These are phyloP conservation scores for Oryza officinalis DNA, from an alignment of 176 grass and related monocot genomes.

Conservation along the genomic window DNA sequence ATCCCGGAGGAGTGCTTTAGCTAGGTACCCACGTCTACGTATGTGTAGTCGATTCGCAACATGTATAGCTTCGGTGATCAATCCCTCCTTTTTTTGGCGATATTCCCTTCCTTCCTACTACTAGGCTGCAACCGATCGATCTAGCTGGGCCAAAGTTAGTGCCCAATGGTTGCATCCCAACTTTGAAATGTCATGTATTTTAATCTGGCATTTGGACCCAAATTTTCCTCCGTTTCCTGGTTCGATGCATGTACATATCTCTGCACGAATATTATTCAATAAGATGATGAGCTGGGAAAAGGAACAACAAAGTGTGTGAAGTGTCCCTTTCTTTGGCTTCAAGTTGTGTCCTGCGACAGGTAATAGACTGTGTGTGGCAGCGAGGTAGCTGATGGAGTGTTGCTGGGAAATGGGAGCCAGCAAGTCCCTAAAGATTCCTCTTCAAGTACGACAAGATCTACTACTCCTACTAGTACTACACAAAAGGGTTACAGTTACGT, in stretches of 20 bases:
- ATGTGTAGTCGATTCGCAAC: neutral
- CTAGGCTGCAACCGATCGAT: neutral
- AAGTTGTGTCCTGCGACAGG: conserved; percentile 31
- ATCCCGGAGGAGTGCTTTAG: conserved; percentile 71
- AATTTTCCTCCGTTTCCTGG: conserved; percentile 13
- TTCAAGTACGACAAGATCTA: conserved; percentile 37
- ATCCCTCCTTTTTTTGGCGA: neutral
- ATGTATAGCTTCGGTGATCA: conserved; percentile 37
- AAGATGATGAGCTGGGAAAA: conserved; percentile 15
- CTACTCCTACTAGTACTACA: too few relatives aligned
- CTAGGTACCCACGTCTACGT: neutral
- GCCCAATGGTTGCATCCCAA: conserved; percentile 34
- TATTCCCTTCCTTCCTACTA: neutral
- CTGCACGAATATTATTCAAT: conserved; percentile 2
- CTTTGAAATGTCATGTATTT: conserved; percentile 54
- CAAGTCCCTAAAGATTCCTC: conserved; percentile 41
- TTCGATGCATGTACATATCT: conserved; percentile 30
- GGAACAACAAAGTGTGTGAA: conserved; percentile 19
- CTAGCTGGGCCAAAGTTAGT: conserved; percentile 33
- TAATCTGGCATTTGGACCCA: conserved; percentile 53
- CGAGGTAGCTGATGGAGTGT: neutral
- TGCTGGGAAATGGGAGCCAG: conserved; percentile 30
- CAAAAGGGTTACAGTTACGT: conserved; percentile 14
- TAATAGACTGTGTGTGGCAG: neutral
- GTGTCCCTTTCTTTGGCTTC: conserved; percentile 36